Evolutionary conservation across 2,329 filamentous ascomycete genomes (phyloP).

Genomic region (Chaetothyriales sp.): DNA sequence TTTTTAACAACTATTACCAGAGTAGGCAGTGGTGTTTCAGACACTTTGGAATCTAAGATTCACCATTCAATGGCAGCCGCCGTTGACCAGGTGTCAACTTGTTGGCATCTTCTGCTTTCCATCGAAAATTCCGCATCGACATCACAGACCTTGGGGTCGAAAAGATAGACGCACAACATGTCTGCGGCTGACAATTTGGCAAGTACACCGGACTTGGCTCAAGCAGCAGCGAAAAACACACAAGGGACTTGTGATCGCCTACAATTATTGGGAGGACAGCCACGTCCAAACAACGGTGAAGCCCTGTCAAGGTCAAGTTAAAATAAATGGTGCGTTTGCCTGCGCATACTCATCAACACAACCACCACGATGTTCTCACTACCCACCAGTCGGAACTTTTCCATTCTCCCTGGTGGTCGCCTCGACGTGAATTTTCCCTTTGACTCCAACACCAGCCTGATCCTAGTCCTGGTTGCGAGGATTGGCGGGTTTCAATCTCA

Average conservation of each 20-base stretch:
- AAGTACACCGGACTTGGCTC: neutral
- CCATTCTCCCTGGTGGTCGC: slow-evolving; percentile 5
- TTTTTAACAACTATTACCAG: too few relatives aligned
- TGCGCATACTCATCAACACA: too few relatives aligned
- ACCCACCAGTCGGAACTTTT: slow-evolving; percentile 11
- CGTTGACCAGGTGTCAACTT: neutral
- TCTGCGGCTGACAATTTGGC: neutral
- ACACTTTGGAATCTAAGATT: neutral
- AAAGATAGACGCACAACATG: neutral
- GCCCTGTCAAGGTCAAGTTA: neutral
- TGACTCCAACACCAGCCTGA: neutral
- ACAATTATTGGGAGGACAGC: neutral
- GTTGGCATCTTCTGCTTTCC: neutral
- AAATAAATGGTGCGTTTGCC: neutral
- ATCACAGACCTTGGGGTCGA: neutral
- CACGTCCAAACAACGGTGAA: neutral
- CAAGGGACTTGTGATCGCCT: neutral
- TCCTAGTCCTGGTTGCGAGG: neutral
- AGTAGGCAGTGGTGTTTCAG: neutral
- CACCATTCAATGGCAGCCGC: neutral
- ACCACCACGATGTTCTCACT: neutral
- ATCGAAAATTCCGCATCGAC: neutral
- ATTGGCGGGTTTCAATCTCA: slow-evolving; percentile 1
- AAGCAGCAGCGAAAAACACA: neutral
- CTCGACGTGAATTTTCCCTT: slow-evolving; percentile 10